Evolutionary conservation across 73 alveolate genomes (phyloP).

Genomic region (Durusdinium trenchii): DNA sequence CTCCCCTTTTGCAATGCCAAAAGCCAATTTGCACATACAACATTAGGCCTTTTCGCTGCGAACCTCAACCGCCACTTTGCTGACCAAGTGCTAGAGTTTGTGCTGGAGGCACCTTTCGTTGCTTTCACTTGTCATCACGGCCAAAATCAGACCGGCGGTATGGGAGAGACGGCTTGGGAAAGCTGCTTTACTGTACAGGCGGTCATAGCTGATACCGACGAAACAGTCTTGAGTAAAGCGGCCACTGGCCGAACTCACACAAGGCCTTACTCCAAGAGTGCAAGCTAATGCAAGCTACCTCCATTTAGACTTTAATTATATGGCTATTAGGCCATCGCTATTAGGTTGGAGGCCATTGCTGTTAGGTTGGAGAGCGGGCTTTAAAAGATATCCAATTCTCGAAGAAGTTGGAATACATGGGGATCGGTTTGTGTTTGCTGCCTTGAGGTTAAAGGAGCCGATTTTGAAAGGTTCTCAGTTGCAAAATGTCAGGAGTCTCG

Average conservation of each 20-base stretch:
- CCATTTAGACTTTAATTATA: too few relatives aligned
- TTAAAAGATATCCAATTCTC: too few relatives aligned
- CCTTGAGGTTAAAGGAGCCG: slow-evolving; percentile 43
- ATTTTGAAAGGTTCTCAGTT: slow-evolving; percentile 69
- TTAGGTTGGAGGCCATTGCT: too few relatives aligned
- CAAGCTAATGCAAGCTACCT: too few relatives aligned
- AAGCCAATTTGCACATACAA: neutral
- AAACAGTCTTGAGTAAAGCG: neutral
- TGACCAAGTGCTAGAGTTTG: slow-evolving; percentile 44
- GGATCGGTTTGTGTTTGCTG: neutral
- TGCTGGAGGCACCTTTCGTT: slow-evolving; percentile 32
- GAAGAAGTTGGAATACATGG: too few relatives aligned
- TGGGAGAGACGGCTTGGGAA: too few relatives aligned
- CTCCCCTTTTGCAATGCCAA: neutral
- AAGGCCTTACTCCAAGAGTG: neutral
- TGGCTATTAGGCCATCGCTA: too few relatives aligned
- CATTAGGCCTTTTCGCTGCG: neutral
- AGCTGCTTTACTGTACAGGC: slow-evolving; percentile 48
- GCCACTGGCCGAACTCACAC: slow-evolving; percentile 46
- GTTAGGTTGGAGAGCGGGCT: too few relatives aligned
- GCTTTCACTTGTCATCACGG: too few relatives aligned
- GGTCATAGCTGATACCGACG: slow-evolving; percentile 66
- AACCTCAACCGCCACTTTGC: slow-evolving; percentile 26
- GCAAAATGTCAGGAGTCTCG: slow-evolving; percentile 29
- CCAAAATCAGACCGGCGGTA: too few relatives aligned